phyloP scores from a whole-genome alignment of 176 grass and related monocot species.

The Bonia amplexicaulis region DNA sequence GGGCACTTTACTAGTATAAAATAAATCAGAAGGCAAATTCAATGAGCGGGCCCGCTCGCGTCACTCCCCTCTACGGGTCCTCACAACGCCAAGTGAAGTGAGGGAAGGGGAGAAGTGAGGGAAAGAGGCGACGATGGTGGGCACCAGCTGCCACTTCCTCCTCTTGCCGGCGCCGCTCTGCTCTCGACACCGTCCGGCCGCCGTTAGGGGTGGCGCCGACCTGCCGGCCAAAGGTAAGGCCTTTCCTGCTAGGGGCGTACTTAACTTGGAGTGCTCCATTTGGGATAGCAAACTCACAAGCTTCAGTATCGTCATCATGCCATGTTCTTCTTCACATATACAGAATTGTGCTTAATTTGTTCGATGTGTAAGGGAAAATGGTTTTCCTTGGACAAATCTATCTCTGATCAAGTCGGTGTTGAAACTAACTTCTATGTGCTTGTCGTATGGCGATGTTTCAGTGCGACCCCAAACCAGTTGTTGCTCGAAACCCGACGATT shows the following conservation, averaged over 20 bases:
- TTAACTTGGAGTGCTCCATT: neutral
- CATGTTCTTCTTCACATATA: neutral
- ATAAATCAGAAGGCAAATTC: no score
- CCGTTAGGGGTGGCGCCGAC: neutral
- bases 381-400: neutral
- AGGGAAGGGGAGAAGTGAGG: neutral
- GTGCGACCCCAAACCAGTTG: constrained; percentile 18
- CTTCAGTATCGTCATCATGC: neutral
- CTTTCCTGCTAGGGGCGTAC: neutral
- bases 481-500: neutral
- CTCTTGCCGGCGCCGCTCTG: constrained; percentile 1
- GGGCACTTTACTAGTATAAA: no score
- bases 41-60: no score
- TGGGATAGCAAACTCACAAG: neutral
- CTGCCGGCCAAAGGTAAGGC: neutral
- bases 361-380: no score
- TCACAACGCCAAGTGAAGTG: neutral
- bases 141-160: constrained; percentile 31
- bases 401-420: neutral
- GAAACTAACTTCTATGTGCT: neutral
- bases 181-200: neutral
- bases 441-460: neutral
- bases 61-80: constrained; percentile 13
- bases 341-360: neutral
- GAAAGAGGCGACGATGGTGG: constrained; percentile 17